Conservation (phyloP, 805 yeast genomes). For the Teunomyces pallodes region DNA sequence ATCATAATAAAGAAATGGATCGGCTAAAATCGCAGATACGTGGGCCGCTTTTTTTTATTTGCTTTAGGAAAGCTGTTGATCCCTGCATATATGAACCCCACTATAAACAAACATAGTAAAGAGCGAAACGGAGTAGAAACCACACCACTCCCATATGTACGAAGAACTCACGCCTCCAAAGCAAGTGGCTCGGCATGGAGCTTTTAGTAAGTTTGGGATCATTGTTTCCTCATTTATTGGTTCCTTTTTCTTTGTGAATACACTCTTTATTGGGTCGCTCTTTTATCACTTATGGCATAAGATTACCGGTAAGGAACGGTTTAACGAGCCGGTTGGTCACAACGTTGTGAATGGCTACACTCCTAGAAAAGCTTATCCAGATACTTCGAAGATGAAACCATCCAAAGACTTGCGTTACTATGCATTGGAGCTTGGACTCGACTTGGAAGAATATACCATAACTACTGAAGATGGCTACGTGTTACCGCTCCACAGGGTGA, state of each 20-base stretch:
- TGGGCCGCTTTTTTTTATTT: no score
- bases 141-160: conserved; percentile 10
- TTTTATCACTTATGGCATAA: conserved; percentile 29
- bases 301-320: conserved; percentile 28
- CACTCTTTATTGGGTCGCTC: conserved; percentile 25
- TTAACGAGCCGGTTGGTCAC: conserved; percentile 21
- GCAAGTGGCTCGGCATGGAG: conserved; percentile 20
- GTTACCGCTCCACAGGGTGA: conserved; percentile 61
- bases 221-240: conserved; percentile 26
- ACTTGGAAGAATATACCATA: conserved; percentile 55
- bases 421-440: conserved; percentile 58
- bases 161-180: conserved; percentile 24
- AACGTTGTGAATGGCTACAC: conserved; percentile 21
- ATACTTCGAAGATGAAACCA: conserved; percentile 30
- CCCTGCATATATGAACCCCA: not conserved
- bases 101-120: not conserved
- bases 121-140: not conserved
- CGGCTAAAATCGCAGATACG: no score
- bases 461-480: conserved; percentile 79
- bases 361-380: conserved; percentile 35
- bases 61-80: not conserved
- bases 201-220: conserved; percentile 16
- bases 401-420: conserved; percentile 61
- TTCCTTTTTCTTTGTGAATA: conserved; percentile 26
- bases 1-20: no score